phyloP scores from a whole-genome alignment of 345 rosid species.

The Pugionium cornutum region DNA sequence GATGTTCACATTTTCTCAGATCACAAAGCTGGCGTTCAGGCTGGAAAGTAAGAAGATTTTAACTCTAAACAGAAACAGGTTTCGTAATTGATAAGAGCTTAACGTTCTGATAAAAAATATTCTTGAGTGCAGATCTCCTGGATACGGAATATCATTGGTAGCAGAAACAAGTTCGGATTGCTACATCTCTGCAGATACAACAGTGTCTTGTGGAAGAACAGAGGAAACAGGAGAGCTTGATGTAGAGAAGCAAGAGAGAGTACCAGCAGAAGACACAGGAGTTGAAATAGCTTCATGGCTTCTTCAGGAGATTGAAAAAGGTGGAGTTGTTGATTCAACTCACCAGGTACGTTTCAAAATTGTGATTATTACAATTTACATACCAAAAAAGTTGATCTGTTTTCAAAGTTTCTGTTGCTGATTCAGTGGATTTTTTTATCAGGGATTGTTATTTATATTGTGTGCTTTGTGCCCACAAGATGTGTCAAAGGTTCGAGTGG shows the following conservation, averaged over 20 bases:
- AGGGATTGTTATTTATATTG: conserved; percentile 73
- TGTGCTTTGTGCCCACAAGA: conserved; percentile 77
- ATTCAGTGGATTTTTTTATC: not conserved
- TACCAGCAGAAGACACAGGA: conserved; percentile 51
- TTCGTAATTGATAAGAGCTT: conserved; percentile 12
- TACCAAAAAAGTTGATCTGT: too few relatives aligned
- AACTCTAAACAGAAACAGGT: not conserved
- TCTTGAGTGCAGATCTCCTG: conserved; percentile 67
- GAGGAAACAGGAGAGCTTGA: conserved; percentile 60
- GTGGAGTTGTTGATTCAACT: conserved; percentile 94
- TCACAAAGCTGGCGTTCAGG: conserved; percentile 66
- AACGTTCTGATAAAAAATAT: not conserved
- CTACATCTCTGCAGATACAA: conserved; percentile 73
- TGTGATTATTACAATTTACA: not conserved
- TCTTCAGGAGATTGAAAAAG: conserved; percentile 83
- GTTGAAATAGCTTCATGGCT: conserved; percentile 78
- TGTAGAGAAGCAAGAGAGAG: conserved; percentile 51
- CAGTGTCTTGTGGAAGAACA: conserved; percentile 52
- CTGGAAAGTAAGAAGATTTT: conserved; percentile 77
- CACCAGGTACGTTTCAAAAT: conserved; percentile 63
- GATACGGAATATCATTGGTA: conserved; percentile 87
- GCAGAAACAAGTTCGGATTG: conserved; percentile 93
- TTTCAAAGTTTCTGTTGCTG: not conserved
- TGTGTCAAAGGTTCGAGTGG: conserved; percentile 82
- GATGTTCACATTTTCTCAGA: conserved; percentile 81